These are phyloP conservation scores for Kwoniella sp. DNA, from an alignment of 768 basidiomycete species.

Conservation along the genomic window DNA sequence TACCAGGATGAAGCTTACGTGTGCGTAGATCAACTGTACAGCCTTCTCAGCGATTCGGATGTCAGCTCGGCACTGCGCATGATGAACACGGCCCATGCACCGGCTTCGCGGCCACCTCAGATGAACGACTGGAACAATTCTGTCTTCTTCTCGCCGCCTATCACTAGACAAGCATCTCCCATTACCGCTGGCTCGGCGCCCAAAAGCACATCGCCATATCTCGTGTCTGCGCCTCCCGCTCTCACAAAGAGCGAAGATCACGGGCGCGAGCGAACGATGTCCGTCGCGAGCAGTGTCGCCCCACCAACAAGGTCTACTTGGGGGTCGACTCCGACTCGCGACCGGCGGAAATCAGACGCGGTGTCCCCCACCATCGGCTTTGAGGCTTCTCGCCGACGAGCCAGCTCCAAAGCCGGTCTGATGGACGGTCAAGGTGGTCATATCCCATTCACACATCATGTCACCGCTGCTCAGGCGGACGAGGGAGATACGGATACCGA, in stretches of 20 bases:
- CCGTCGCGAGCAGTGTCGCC: slow-evolving; percentile 10
- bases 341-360: too few species aligned
- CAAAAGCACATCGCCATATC: slow-evolving; percentile 21
- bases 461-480: slow-evolving; percentile 14
- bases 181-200: background rate
- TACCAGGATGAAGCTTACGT: background rate
- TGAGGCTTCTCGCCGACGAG: slow-evolving; percentile 8
- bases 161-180: slow-evolving; percentile 11
- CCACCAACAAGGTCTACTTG: slow-evolving; percentile 7
- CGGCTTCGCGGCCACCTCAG: slow-evolving; percentile 7
- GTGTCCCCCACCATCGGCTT: background rate
- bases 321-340: slow-evolving; percentile 11
- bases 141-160: slow-evolving; percentile 9
- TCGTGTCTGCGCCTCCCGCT: slow-evolving; percentile 38
- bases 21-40: slow-evolving; percentile 40
- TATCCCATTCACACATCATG: slow-evolving; percentile 44
- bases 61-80: slow-evolving; percentile 29
- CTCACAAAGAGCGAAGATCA: slow-evolving; percentile 15
- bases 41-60: slow-evolving; percentile 33
- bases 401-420: slow-evolving; percentile 14
- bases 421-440: slow-evolving; percentile 32
- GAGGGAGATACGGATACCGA: slow-evolving; percentile 19
- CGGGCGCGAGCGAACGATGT: slow-evolving; percentile 15
- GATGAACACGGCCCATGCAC: slow-evolving; percentile 16
- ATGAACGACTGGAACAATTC: slow-evolving; percentile 2